phyloP scores from a whole-genome alignment of 1,284 basidiomycete species.

The Cryptococcus depauperatus region DNA sequence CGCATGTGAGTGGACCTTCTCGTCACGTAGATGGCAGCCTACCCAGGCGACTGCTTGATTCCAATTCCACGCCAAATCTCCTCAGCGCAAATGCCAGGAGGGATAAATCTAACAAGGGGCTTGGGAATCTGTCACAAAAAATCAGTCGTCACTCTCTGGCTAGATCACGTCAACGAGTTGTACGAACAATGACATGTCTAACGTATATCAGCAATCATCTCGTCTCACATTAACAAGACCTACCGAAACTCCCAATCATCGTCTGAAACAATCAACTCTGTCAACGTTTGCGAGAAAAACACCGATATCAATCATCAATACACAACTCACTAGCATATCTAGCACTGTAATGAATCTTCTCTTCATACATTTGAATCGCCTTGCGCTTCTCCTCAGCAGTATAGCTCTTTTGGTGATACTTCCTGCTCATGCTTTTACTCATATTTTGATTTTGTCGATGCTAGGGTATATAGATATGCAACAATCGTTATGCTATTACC shows the following conservation, averaged over 20 bases:
- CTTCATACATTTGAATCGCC: slow-evolving; percentile 43
- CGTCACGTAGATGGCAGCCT: slow-evolving; percentile 5
- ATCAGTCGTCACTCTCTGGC: too few relatives aligned
- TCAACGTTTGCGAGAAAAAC: not conserved
- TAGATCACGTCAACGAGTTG: too few relatives aligned
- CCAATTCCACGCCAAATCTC: slow-evolving; percentile 45
- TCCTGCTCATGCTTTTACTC: slow-evolving; percentile 40
- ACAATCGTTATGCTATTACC: too few relatives aligned
- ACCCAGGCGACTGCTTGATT: slow-evolving; percentile 45
- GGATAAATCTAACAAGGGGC: slow-evolving; percentile 41
- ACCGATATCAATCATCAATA: not conserved
- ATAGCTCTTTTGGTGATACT: slow-evolving; percentile 35
- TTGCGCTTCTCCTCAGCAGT: slow-evolving; percentile 41
- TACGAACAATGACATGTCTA: slow-evolving; percentile 45
- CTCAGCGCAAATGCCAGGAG: slow-evolving; percentile 41
- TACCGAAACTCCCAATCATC: slow-evolving; percentile 45
- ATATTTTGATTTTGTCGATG: too few relatives aligned
- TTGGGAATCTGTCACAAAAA: slow-evolving; percentile 36
- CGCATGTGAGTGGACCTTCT: not conserved
- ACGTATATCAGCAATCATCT: not conserved
- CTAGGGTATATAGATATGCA: too few relatives aligned
- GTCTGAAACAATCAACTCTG: slow-evolving; percentile 22
- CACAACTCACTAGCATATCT: slow-evolving; percentile 38
- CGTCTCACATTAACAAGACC: slow-evolving; percentile 1
- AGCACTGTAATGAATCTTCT: slow-evolving; percentile 42